Evolutionary conservation across 352 stramenopile genomes (phyloP).

Genomic region (Phytophthora sojae): DNA sequence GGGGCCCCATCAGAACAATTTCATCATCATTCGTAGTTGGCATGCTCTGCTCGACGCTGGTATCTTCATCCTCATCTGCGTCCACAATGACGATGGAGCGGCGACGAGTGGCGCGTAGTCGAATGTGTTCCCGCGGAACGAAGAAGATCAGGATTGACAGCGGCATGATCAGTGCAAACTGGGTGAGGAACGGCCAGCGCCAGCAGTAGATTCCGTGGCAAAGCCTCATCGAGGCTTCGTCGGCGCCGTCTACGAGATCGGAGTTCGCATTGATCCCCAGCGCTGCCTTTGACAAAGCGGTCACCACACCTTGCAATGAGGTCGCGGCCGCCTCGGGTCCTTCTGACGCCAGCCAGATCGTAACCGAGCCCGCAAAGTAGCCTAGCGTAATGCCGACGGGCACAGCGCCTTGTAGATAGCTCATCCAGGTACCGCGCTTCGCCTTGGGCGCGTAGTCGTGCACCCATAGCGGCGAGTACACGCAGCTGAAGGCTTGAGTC

Average conservation of each 20-base stretch:
- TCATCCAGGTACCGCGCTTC: constrained; percentile 85
- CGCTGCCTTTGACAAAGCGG: constrained; percentile 26
- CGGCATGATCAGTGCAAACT: constrained; percentile 77
- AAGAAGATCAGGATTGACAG: constrained; percentile 85
- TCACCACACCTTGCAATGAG: constrained; percentile 17
- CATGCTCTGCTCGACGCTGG: constrained; percentile 36
- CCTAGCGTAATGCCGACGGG: constrained; percentile 82
- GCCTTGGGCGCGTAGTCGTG: constrained; percentile 84
- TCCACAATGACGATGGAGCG: constrained; percentile 76
- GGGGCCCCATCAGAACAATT: constrained; percentile 35
- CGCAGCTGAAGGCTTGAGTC: constrained; percentile 84
- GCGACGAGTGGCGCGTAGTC: constrained; percentile 57
- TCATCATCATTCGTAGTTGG: constrained; percentile 41
- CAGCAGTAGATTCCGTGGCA: constrained; percentile 88
- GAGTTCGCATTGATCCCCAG: constrained; percentile 23
- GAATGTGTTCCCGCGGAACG: constrained; percentile 75
- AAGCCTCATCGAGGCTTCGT: constrained; percentile 43
- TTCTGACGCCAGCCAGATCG: constrained; percentile 58
- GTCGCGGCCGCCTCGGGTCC: constrained; percentile 16
- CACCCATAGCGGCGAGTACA: constrained; percentile 89
- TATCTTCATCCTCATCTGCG: constrained; percentile 49
- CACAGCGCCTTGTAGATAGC: constrained; percentile 80
- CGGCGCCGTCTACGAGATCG: constrained; percentile 47
- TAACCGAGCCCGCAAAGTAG: constrained; percentile 81
- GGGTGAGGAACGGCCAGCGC: constrained; percentile 86